Base-by-base conservation (phyloP, 2,329 filamentous ascomycete species). In the Tolypocladium tropicale region DNA sequence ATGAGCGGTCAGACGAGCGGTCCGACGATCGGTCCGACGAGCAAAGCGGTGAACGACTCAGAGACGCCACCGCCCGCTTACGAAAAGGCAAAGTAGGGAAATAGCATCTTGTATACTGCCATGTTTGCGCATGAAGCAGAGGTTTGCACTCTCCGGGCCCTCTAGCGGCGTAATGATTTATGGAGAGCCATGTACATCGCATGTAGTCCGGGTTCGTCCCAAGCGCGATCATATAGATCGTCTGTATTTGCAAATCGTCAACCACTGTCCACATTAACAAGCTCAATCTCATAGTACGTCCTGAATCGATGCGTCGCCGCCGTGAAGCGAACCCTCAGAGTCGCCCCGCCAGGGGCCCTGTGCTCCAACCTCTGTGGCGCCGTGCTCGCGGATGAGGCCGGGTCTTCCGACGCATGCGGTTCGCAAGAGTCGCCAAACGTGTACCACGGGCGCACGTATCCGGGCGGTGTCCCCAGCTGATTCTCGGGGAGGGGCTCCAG, bases 211-310 rank as follows among this genome's bases (percentile, higher is more conserved):
- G 25, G 9, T 2, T 6, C 14, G 6, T 28, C 9, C 36, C 12
- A 11, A n/a, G 1, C 5, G 11, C 25, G 4, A 11, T 6, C 46
- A 4, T 49, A 9, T 32, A 16, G 18, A 32, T 11, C 16, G 14
- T 30, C 43, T 16, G 2, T 4, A 6, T 28, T 6, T 30, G 14
- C 9, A 25, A 9, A 11, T 12, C 6, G 28, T 50, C 46, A 50
- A 50, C 18, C 10, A 3, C 46, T 21, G 18, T 50, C 28, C 41
- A 25, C 43, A 6, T 55, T 57, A 7, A 51, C n/a, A 10, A 56
- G 18, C 18, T 55, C 23, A 12, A 48, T 43, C 43, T 56, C 41
- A 11, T 55, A 55, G 18, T 55, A 53, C n/a, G 50, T 57, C 49
- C 50, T 53, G 6, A 55, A 53, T 23, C 36, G 32, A 43, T 50